Percentiles rank a stretch among this genome's conserved stretches.
phyloP scores from a whole-genome alignment of 768 basidiomycete species.

The Amanita fuliginea region DNA sequence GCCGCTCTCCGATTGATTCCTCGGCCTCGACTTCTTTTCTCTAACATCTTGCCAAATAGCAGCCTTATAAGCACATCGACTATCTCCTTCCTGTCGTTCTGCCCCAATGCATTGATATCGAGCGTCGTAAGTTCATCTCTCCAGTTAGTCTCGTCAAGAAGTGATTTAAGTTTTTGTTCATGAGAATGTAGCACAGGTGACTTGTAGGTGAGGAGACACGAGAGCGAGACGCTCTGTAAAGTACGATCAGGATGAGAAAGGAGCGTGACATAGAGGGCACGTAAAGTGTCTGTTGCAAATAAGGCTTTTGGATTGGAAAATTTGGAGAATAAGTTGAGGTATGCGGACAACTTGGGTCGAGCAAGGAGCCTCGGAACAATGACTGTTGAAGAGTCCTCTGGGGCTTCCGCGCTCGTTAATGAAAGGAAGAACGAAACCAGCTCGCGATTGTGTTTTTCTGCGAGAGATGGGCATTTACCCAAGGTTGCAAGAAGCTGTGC shows the following conservation, averaged over 20 bases:
- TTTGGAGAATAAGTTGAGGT: conserved; percentile 82
- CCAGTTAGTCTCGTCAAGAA: conserved; percentile 83
- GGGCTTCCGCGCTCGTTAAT: conserved; percentile 20
- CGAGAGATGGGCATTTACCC: conserved; percentile 56
- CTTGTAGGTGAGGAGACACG: conserved; percentile 79
- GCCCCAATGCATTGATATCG: conserved; percentile 43
- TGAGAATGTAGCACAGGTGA: conserved; percentile 40
- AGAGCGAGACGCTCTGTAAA: conserved; percentile 65
- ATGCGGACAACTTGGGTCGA: conserved; percentile 55
- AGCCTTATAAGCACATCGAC: conserved; percentile 65
- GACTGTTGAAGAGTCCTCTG: conserved; percentile 26
- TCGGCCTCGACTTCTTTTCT: conserved; percentile 57
- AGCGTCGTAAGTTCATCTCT: conserved; percentile 78
- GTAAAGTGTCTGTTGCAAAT: conserved; percentile 54
- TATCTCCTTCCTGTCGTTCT: conserved; percentile 48
- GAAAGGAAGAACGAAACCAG: conserved; percentile 76
- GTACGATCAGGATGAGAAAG: conserved; percentile 78
- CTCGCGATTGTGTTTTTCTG: conserved; percentile 82
- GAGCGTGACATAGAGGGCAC: conserved; percentile 54
- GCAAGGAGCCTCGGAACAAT: conserved; percentile 54
- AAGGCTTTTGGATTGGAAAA: conserved; percentile 91
- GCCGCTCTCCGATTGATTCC: conserved; percentile 66
- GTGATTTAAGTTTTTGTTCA: conserved; percentile 51
- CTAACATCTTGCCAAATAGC: conserved; percentile 82
- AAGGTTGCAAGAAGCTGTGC: conserved; percentile 65